Evolutionary conservation across 352 stramenopile species (phyloP), one percentile per base, ranked within the genome.

Genomic region (Globisporangium ultimum): DNA sequence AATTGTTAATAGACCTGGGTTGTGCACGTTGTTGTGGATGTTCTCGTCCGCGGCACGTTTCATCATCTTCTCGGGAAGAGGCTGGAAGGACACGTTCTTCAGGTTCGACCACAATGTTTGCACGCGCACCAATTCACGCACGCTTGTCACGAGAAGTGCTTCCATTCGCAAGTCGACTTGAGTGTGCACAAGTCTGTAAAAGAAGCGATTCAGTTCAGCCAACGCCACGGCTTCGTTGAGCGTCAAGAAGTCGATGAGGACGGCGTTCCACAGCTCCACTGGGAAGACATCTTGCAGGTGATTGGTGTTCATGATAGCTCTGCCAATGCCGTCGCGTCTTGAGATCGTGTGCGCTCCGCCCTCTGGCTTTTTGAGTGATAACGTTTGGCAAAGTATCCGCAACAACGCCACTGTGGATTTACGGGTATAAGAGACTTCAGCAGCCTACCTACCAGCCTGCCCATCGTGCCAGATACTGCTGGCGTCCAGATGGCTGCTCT

Each of bases 181-280:
- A 10, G 80, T 48, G 60, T 91, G 81, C 18, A 89, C 51, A 41
- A 88, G 43, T 13, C 61, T 46, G 63, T 86, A 86, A 52, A 89
- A 78, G 52, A 64, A 71, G 3, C 32, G 55, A 52, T 68, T 88
- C 24, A 91, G 52, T 34, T 84, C 73, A 10, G 81, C 71, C 18
- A 88, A 54, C 20, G 70, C 58, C 42, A 91, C 76, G 41, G 71
- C 77, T 51, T 91, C 81, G 40, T 70, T 71, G 24, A 91, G 58
- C 47, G 68, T 66, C 48, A 91, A 60, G 41, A 80, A 83, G 32
- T 70, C 68, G 20, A 84, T 64, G 45, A 89, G 48, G 22, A 84
- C 65, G 1, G 38, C 64, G 24, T 88, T 68, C 73, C 79, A 91
- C 14, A 89, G 74, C 67, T 89, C 79, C 20, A 72, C 53, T 18